Evolutionary conservation across 768 basidiomycete genomes (phyloP).

Genomic region (Epithele typhae): DNA sequence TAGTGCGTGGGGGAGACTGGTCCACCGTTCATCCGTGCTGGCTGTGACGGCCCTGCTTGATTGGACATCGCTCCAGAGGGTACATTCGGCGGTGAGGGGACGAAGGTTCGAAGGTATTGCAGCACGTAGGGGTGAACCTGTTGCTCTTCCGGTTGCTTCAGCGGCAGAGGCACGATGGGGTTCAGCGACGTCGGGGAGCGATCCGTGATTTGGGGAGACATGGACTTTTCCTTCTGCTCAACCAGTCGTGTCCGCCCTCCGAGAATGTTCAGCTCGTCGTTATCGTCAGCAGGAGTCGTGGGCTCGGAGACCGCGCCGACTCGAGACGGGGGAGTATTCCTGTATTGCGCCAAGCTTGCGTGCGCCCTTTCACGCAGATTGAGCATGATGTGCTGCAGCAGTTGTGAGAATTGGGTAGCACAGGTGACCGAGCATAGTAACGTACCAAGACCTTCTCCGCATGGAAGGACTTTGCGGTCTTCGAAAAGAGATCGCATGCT

Average conservation of each 20-base stretch:
- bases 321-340: conserved; percentile 30
- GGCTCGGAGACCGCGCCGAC: conserved; percentile 32
- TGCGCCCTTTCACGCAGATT: conserved; percentile 51
- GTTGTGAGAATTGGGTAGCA: no score
- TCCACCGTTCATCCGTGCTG: conserved; percentile 27
- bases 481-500: conserved; percentile 54
- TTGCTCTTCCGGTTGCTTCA: conserved; percentile 45
- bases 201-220: conserved; percentile 36
- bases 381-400: conserved; percentile 50
- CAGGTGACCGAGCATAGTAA: conserved; percentile 10
- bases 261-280: conserved; percentile 54
- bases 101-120: conserved; percentile 67
- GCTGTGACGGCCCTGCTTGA: conserved; percentile 16
- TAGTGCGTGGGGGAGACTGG: conserved; percentile 11
- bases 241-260: conserved; percentile 64
- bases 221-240: conserved; percentile 37
- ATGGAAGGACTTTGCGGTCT: conserved; percentile 48
- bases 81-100: conserved; percentile 23
- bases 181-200: conserved; percentile 69
- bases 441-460: conserved; percentile 59
- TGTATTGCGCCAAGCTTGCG: conserved; percentile 30
- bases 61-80: conserved; percentile 16
- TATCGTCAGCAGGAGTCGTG: conserved; percentile 51
- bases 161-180: conserved; percentile 67
- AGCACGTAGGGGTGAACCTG: conserved; percentile 59